Evolutionary conservation across 108 stramenopile species (phyloP), one percentile per base, ranked within the genome.

Genomic region (Discostella pseudostelligera): DNA sequence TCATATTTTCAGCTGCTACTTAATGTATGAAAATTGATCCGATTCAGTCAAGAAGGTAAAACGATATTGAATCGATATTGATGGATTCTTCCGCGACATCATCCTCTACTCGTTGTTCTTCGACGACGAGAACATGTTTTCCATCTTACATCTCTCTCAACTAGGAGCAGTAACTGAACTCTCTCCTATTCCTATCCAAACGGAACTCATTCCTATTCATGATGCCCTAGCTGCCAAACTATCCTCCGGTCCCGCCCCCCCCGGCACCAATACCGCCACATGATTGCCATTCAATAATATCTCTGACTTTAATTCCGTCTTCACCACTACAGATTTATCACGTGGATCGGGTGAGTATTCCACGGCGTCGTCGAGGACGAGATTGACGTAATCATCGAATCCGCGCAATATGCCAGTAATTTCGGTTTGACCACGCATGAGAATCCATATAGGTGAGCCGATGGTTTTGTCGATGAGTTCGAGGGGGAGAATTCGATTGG

Each of bases 221-320:
- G 39, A 49, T 19, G 78, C 54, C 54, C 62, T 79, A 24, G 78
- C 62, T 8, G 90, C 90, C 70, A 92, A 68, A 16, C 87, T 88
- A 80, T 89, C 87, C 55, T 84, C 87, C 29, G 90, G 90, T 17
- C 86, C 87, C 58, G 29, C 74, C 57, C 86, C 87, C 25, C 87
- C 87, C 29, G 92, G 92, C 24, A 94, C 84, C 55, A 94, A 59
- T 14, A 94, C 87, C 4, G 92, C 87, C 48, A 94, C 88, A 55
- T 94, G 92, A 78, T 94, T 94, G 35, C 92, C 92, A 82, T 94
- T 94, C 64, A 94, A 69, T 42, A 94, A 76, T 65, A 94, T 90
- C 65, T 94, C 92, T 13, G 84, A 75, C 55, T 89, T 81, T 35
- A 94, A 59, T 19, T 86, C 84, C 42, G 76, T 88, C 65, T 80